These are phyloP conservation scores for Fusarium musae DNA, from an alignment of 2,329 filamentous ascomycete species.

Conservation along the genomic window DNA sequence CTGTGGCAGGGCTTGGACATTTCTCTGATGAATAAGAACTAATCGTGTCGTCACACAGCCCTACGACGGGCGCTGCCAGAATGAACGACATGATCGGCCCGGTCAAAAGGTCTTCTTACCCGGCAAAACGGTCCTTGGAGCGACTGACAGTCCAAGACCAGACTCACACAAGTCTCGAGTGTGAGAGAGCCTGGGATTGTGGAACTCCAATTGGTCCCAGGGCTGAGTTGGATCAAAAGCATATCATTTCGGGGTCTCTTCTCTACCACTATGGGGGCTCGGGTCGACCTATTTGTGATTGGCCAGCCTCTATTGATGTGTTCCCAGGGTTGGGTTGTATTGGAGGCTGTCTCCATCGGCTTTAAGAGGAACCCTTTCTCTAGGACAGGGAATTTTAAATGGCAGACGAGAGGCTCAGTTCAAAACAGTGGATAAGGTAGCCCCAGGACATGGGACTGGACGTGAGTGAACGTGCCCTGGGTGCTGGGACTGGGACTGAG, in stretches of 20 bases:
- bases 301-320: slow-evolving; percentile 15
- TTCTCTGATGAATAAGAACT: not conserved
- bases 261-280: slow-evolving; percentile 3
- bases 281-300: slow-evolving; percentile 2
- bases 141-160: not conserved
- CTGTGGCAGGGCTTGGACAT: slow-evolving; percentile 15
- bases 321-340: slow-evolving; percentile 16
- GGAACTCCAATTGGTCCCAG: slow-evolving; percentile 26
- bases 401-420: not conserved
- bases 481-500: not conserved
- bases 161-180: not conserved
- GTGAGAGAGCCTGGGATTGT: slow-evolving; percentile 29
- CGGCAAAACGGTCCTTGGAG: slow-evolving; percentile 38
- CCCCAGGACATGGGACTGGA: not conserved
- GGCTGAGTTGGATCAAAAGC: slow-evolving; percentile 8
- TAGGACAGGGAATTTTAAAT: slow-evolving; percentile 1
- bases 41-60: slow-evolving; percentile 46
- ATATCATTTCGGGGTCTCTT: slow-evolving; percentile 17
- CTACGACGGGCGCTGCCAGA: slow-evolving; percentile 41
- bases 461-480: not conserved
- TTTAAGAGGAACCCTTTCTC: slow-evolving; percentile 13
- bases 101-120: slow-evolving; percentile 35
- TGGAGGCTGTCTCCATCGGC: not conserved
- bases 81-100: slow-evolving; percentile 38
- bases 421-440: not conserved